A percentile compares a stretch with the other conserved stretches of the same genome.
These are phyloP conservation scores for Aspergillus sp. DNA, from an alignment of 2,329 filamentous ascomycete genomes.

Conservation along the genomic window DNA sequence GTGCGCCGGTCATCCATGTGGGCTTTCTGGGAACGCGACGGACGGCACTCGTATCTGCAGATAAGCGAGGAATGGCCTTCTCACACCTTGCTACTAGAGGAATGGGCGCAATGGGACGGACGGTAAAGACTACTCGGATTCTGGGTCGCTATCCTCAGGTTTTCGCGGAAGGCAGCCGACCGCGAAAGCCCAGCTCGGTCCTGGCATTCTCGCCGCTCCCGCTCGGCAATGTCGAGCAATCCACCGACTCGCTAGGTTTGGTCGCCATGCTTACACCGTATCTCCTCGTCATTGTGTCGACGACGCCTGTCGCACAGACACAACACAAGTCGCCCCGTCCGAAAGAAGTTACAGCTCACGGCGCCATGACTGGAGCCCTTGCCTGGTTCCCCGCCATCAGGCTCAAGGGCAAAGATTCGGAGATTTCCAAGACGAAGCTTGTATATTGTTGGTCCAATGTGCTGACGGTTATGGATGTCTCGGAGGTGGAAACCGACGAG, in stretches of 20 bases:
- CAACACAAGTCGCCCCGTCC: constrained; percentile 91
- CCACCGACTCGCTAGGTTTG: constrained; percentile 82
- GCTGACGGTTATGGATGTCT: constrained; percentile 87
- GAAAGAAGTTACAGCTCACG: constrained; percentile 86
- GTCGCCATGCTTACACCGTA: constrained; percentile 97
- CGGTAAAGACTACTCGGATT: constrained; percentile 86
- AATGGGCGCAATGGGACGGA: constrained; percentile 79
- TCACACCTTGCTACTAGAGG: constrained; percentile 93
- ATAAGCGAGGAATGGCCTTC: constrained; percentile 96
- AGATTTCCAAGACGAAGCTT: constrained; percentile 73
- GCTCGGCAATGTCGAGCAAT: constrained; percentile 88
- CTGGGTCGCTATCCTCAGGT: constrained; percentile 83
- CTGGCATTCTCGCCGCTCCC: constrained; percentile 88
- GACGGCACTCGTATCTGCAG: constrained; percentile 91
- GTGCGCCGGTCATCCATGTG: constrained; percentile 80
- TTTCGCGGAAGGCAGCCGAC: constrained; percentile 61
- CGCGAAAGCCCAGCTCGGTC: constrained; percentile 88
- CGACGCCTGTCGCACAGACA: constrained; percentile 91
- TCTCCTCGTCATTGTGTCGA: constrained; percentile 93
- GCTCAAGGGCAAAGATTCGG: constrained; percentile 72
- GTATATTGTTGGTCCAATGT: constrained; percentile 99
- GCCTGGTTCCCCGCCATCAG: constrained; percentile 98
- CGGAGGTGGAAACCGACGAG: constrained; percentile 62
- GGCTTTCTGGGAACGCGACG: constrained; percentile 92
- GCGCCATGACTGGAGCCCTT: constrained; percentile 87